Conservation (phyloP, 345 rosid species). For the Litchi chinensis region DNA sequence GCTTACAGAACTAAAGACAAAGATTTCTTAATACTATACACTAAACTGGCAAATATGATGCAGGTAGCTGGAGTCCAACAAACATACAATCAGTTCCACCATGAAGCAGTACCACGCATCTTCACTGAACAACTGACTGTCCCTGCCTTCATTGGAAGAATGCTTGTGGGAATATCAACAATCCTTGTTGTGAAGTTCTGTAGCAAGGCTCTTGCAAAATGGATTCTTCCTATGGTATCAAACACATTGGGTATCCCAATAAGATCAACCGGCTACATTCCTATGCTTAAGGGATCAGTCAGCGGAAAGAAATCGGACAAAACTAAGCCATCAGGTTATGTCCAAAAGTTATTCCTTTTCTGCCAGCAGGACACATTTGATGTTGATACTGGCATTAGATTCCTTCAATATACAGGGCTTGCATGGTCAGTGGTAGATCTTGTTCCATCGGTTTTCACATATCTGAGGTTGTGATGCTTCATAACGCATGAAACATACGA, state of each 20-base stretch:
- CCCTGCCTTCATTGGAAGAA: slow-evolving; percentile 58
- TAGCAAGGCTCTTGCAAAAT: slow-evolving; percentile 87
- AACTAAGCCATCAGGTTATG: slow-evolving; percentile 52
- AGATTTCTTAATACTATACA: not conserved
- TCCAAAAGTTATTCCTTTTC: slow-evolving; percentile 52
- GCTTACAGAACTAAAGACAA: not conserved
- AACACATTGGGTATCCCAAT: slow-evolving; percentile 75
- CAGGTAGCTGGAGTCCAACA: slow-evolving; percentile 88
- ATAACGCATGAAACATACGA: not conserved
- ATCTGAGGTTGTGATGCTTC: slow-evolving; percentile 49
- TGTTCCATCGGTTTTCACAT: slow-evolving; percentile 70
- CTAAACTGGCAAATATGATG: slow-evolving; percentile 5
- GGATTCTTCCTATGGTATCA: slow-evolving; percentile 78
- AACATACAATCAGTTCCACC: slow-evolving; percentile 91
- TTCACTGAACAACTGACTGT: slow-evolving; percentile 54
- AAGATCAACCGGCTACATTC: slow-evolving; percentile 68
- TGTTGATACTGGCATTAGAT: slow-evolving; percentile 85
- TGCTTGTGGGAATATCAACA: slow-evolving; percentile 79
- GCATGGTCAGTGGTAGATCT: slow-evolving; percentile 98
- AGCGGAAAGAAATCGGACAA: slow-evolving; percentile 46
- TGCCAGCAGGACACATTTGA: slow-evolving; percentile 55
- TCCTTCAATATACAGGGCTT: slow-evolving; percentile 88
- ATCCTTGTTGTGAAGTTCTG: slow-evolving; percentile 87
- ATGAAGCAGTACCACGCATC: slow-evolving; percentile 63
- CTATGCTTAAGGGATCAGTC: slow-evolving; percentile 51